These are phyloP conservation scores for Benincasa hispida DNA, from an alignment of 306 rosid species.

Conservation along the genomic window DNA sequence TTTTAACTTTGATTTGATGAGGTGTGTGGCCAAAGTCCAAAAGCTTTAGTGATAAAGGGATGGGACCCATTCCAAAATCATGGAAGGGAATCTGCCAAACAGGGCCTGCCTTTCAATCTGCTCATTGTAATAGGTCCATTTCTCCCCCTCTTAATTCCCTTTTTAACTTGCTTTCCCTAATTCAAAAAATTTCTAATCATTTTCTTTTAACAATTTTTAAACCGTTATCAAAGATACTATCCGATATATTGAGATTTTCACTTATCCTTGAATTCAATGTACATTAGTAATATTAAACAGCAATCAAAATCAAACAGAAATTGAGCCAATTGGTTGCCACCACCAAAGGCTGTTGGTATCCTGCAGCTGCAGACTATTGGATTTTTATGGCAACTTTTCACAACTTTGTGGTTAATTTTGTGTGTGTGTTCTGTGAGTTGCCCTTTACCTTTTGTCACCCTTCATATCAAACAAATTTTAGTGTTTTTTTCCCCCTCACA, in stretches of 20 bases:
- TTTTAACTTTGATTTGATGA: not conserved
- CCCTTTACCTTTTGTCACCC: not conserved
- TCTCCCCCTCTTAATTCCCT: too few species aligned
- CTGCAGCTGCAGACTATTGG: not conserved
- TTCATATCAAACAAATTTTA: not conserved
- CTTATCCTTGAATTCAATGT: too few species aligned
- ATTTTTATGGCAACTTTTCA: not conserved
- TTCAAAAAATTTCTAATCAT: too few species aligned
- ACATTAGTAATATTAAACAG: too few species aligned
- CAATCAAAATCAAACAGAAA: too few species aligned
- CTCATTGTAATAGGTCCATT: slow-evolving; percentile 43
- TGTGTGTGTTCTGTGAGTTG: not conserved
- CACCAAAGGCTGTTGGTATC: not conserved
- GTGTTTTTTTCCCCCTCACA: not conserved
- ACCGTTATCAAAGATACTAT: too few species aligned
- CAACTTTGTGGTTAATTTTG: not conserved
- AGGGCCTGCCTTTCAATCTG: slow-evolving; percentile 40
- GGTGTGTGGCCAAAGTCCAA: slow-evolving; percentile 66
- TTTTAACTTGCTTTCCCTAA: too few species aligned
- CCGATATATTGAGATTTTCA: too few species aligned
- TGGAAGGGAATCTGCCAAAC: slow-evolving; percentile 63
- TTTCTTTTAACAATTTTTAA: too few species aligned
- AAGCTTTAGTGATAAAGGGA: slow-evolving; percentile 62
- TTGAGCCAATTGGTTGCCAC: not conserved
- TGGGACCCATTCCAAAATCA: slow-evolving; percentile 47